phyloP scores from a whole-genome alignment of 2,329 filamentous ascomycete species.

The Scedosporium dehoogii region DNA sequence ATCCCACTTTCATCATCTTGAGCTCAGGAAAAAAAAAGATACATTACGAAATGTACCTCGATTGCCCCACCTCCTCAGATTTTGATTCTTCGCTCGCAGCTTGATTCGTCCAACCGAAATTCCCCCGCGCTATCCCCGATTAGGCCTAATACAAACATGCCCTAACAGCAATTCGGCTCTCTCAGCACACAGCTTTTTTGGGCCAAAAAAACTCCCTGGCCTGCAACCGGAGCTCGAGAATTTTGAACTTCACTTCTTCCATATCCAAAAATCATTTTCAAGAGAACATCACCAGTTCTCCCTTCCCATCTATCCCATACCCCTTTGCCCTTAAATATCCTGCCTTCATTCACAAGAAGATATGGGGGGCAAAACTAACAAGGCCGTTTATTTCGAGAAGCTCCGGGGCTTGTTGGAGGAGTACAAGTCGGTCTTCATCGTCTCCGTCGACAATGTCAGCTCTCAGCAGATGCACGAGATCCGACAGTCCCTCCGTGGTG shows the following conservation, averaged over 20 bases:
- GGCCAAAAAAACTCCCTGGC: slow-evolving; percentile 3
- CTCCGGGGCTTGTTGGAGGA: slow-evolving; percentile 94
- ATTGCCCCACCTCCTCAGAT: not conserved
- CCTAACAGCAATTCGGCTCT: slow-evolving; percentile 21
- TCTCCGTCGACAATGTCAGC: slow-evolving; percentile 97
- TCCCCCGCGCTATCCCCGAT: slow-evolving; percentile 9
- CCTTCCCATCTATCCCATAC: slow-evolving; percentile 11
- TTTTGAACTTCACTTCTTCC: slow-evolving; percentile 10
- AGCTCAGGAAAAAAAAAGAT: slow-evolving; percentile 20
- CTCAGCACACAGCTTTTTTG: slow-evolving; percentile 8
- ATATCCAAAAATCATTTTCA: slow-evolving; percentile 14
- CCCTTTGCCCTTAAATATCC: slow-evolving; percentile 89
- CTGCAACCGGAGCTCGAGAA: not conserved
- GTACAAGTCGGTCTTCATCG: slow-evolving; percentile 97
- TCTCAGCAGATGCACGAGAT: slow-evolving; percentile 99
- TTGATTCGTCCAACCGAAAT: slow-evolving; percentile 4
- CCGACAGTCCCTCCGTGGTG: slow-evolving; percentile 76
- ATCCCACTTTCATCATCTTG: too few species aligned
- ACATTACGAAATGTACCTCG: slow-evolving; percentile 21
- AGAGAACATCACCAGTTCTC: slow-evolving; percentile 11
- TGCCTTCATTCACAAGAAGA: slow-evolving; percentile 92
- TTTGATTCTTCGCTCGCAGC: slow-evolving; percentile 3
- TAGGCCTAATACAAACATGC: slow-evolving; percentile 21
- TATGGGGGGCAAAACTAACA: slow-evolving; percentile 98
- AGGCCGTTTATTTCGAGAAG: slow-evolving; percentile 98